Percentiles rank a stretch among this genome's conserved stretches.
Evolutionary conservation across 2,329 filamentous ascomycete species (phyloP).

Genomic region (Gliomastix tumulicola): DNA sequence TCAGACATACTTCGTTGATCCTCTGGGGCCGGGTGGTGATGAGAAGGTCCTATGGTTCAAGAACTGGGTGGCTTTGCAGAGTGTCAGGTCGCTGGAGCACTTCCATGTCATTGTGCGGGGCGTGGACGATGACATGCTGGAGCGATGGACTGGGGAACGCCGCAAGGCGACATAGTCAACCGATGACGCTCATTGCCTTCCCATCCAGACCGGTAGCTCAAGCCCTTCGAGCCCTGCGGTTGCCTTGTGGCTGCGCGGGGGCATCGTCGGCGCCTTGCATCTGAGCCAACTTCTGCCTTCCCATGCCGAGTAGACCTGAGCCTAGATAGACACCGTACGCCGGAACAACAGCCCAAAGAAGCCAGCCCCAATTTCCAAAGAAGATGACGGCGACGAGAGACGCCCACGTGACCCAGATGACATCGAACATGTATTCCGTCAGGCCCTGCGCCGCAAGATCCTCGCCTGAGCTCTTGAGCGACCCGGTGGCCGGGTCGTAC

Average conservation of each 20-base stretch:
- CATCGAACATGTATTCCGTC: conserved; percentile 98
- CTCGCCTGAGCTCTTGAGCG: conserved; percentile 73
- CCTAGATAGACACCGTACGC: conserved; percentile 50
- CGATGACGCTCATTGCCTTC: not conserved
- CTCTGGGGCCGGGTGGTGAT: conserved; percentile 40
- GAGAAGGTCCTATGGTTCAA: conserved; percentile 76
- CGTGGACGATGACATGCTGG: conserved; percentile 41
- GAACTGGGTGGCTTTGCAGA: conserved; percentile 87
- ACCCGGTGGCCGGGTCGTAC: conserved; percentile 54
- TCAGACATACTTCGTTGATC: conserved; percentile 57
- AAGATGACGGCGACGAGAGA: conserved; percentile 65
- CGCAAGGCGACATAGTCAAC: conserved; percentile 6
- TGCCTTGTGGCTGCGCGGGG: conserved; percentile 29
- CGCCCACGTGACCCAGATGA: conserved; percentile 90
- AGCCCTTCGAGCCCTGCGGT: conserved; percentile 48
- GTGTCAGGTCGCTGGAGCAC: conserved; percentile 80
- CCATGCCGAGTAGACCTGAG: conserved; percentile 44
- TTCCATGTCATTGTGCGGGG: conserved; percentile 69
- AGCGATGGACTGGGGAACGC: conserved; percentile 44
- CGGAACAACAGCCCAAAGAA: conserved; percentile 47
- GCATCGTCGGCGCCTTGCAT: conserved; percentile 25
- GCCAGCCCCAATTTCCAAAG: conserved; percentile 71
- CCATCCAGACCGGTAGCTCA: too few species aligned
- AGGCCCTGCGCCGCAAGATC: conserved; percentile 81
- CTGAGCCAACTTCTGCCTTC: conserved; percentile 44